Conservation (phyloP, 345 rosid genomes). For the Murraya paniculata region DNA sequence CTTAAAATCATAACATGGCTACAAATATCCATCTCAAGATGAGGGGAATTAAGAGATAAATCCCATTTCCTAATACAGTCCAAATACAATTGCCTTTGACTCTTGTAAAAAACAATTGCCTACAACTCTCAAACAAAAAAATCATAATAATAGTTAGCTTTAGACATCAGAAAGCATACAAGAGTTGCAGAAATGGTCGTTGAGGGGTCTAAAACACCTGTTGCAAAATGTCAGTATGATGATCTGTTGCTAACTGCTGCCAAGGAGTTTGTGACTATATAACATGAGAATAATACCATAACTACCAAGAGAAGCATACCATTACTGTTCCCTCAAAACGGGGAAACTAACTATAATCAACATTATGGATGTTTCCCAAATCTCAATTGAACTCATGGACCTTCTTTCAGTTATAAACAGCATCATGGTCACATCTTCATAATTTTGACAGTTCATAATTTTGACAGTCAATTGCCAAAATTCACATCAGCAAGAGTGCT, state of each 20-base stretch:
- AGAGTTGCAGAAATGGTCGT: neutral
- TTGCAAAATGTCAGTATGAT: neutral
- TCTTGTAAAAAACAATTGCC: neutral
- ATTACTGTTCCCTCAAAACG: neutral
- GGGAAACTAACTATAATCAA: neutral
- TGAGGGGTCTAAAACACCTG: neutral
- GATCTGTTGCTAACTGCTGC: neutral
- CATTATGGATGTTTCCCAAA: neutral
- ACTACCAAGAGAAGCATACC: neutral
- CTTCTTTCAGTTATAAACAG: neutral
- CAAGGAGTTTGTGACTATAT: neutral
- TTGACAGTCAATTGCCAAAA: neutral
- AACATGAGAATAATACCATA: neutral
- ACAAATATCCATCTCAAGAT: neutral
- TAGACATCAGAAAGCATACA: neutral
- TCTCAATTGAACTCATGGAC: neutral
- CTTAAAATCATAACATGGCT: neutral
- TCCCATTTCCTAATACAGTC: neutral
- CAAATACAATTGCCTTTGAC: neutral
- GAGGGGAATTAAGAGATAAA: neutral
- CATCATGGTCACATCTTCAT: neutral
- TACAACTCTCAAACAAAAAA: neutral
- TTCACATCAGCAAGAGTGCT: neutral
- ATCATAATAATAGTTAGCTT: neutral
- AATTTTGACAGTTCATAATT: no score